Base-by-base conservation (phyloP, 805 yeast genomes). In the Saccharomycopsis selenospora region DNA sequence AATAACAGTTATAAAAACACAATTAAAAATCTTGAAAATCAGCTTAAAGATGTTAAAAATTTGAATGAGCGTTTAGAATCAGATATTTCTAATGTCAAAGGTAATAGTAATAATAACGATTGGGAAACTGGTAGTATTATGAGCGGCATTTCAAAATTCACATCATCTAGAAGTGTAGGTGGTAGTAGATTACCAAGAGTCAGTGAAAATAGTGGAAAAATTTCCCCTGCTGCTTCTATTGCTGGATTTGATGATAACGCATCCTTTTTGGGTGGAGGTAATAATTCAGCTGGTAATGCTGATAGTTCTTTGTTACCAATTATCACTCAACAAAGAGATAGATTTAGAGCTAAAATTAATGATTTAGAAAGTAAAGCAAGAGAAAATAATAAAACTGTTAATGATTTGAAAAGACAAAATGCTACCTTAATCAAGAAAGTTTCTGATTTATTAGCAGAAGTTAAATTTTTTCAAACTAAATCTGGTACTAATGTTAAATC, bases 291-390 rank as follows among this genome's bases (percentile, higher is more conserved):
- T 7, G 48, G 58, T 40, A 23, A 54, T 2, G 46, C 54, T 14
- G 54, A 53, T 24, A 56, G 54, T 5, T 74, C 80, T 3, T 77
- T 90, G 25, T 65, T 91, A 45, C 95, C 95, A 1, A 88, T 91
- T 46, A 79, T 93, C 25, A 89, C 96, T 11, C 90, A 91, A 60
- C 99, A 91, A 67, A 79, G 99, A 62, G 99, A 91, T 64, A 71
- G 99, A 54, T 89, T 90, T 70, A 80, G 95, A 58, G 75, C 77
- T n/a, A 75, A 88, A 47, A 87, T 84, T 59, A 77, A 76, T 49
- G 96, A 87, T 61, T 72, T 93, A 47, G 98, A 91, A 62, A 84
- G 84, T 48, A 95, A 88, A 57, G 59, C 82, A 33, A 80, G 85
- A 61, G 77, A 76, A 55, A 79, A 76, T 53, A 70, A 70, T 45